Base-by-base conservation (phyloP, 192 early-diverging fungal species). In the Podila clonocystis region DNA sequence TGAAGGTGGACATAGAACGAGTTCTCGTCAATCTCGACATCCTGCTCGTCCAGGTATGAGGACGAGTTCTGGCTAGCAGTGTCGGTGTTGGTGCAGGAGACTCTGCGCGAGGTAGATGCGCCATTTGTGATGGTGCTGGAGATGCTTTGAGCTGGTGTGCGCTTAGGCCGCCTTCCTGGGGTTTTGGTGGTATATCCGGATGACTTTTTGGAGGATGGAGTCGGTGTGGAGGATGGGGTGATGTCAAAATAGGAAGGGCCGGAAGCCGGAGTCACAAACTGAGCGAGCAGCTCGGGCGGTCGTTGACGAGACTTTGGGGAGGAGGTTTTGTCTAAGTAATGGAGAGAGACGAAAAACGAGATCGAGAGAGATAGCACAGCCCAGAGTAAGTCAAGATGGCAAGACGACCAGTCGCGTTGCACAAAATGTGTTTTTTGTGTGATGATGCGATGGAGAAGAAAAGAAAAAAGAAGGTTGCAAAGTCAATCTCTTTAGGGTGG, bases 171-270 rank as follows among this genome's bases (percentile, higher is more conserved):
- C 41, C 76, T 64, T 17, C 70, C 70, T 9, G 76, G 69, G 17
- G 76, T 79, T 36, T 72, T 79, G 8, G 76, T 79, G 15, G 66
- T 62, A 49, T 67, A 68, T 24, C 57, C 69, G 0, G 69, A 63
- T 3, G 75, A 66, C 58, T 65, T 72, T 58, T 62, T 67, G 17
- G 69, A 55, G 28, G 28, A 41, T 2, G 69, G 49, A 0, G 58
- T n/a, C 13, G 55, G 45, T 24, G 62, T 38, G 5, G 73, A 49
- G 4, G 70, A 68, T 28, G 75, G 75, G 2, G 76, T 72, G 50
- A 79, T 79, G 38, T 79, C 76, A 38, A 79, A 79, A 41, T 72
- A 79, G 29, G 76, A 72, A 17, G 76, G 76, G 15, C 76, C 76
- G 9, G 76, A 72, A 11, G 36, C n/a, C 28, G 69, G 69, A 17